Percentiles rank a stretch among this genome's conserved stretches.
These are phyloP conservation scores for Leptographium lundbergii DNA, from an alignment of 2,329 filamentous ascomycete genomes.

Conservation along the genomic window DNA sequence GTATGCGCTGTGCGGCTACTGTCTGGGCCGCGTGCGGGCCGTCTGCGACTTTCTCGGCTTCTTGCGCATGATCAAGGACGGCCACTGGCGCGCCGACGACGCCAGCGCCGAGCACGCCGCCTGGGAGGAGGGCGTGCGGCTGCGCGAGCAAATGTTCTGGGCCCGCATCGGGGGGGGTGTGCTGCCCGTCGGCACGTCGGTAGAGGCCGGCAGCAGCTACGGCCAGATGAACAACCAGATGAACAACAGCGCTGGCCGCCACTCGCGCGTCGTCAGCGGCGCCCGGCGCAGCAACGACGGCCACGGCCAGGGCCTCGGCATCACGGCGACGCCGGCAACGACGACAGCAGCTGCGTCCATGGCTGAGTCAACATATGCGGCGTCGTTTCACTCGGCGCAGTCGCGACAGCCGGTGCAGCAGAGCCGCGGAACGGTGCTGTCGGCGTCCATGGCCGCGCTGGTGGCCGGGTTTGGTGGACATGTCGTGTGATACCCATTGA, in stretches of 20 bases:
- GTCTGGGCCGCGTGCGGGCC: slow-evolving; percentile 67
- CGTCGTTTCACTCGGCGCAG: not conserved
- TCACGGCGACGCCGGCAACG: too few species aligned
- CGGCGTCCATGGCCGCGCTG: slow-evolving; percentile 9
- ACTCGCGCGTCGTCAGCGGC: not conserved
- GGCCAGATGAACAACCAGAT: not conserved
- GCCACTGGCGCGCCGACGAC: slow-evolving; percentile 76
- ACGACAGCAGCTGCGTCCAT: too few species aligned
- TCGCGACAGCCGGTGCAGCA: not conserved
- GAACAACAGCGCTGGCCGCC: not conserved
- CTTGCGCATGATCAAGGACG: slow-evolving; percentile 80
- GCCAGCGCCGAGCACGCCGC: slow-evolving; percentile 74
- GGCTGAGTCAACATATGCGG: too few species aligned
- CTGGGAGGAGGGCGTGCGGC: slow-evolving; percentile 86
- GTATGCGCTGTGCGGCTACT: slow-evolving; percentile 84
- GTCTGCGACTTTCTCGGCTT: slow-evolving; percentile 92
- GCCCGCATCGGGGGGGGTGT: slow-evolving; percentile 84
- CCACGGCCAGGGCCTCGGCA: too few species aligned
- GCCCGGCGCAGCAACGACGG: too few species aligned
- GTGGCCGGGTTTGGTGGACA: slow-evolving; percentile 11
- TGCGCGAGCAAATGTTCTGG: slow-evolving; percentile 97
- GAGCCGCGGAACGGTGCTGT: slow-evolving; percentile 1
- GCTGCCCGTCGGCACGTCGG: slow-evolving; percentile 40
- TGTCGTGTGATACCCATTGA: not conserved
- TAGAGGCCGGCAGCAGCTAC: not conserved